Evolutionary conservation across 2,329 filamentous ascomycete genomes (phyloP).

Genomic region (Cordyceps pruinosa): DNA sequence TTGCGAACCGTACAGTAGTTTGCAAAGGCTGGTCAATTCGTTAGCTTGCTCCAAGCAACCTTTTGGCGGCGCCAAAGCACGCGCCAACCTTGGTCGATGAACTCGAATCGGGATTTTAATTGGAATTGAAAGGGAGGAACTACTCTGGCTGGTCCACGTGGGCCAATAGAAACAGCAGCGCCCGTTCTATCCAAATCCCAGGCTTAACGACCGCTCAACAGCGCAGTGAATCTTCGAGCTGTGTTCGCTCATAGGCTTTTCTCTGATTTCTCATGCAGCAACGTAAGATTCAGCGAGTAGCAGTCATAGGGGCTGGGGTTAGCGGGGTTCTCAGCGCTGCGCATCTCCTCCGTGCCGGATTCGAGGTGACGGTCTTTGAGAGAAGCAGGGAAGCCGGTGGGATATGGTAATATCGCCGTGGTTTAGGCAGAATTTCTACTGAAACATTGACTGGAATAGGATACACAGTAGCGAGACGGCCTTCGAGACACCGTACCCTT

Average conservation of each 20-base stretch:
- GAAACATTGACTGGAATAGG: background rate
- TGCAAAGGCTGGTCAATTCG: background rate
- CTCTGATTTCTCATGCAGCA: background rate
- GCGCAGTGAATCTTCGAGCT: too few relatives aligned
- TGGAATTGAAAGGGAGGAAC: background rate
- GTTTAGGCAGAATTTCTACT: background rate
- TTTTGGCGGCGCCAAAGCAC: background rate
- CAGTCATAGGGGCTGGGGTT: conserved; percentile 34
- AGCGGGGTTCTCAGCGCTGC: conserved; percentile 33
- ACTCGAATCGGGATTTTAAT: background rate
- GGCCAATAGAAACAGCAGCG: too few relatives aligned
- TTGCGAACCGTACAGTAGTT: too few relatives aligned
- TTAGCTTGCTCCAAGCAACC: background rate
- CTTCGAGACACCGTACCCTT: background rate
- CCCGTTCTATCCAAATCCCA: too few relatives aligned
- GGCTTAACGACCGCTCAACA: too few relatives aligned
- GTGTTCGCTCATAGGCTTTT: too few relatives aligned
- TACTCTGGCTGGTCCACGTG: too few relatives aligned
- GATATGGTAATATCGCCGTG: conserved; percentile 27
- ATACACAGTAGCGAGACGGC: background rate
- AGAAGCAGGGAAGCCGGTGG: conserved; percentile 28
- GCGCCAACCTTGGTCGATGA: background rate
- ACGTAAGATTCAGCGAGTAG: conserved; percentile 19
- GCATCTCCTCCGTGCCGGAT: conserved; percentile 28
- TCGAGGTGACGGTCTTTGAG: conserved; percentile 33